Evolutionary conservation across 1,284 basidiomycete genomes (phyloP).

Genomic region (Sporisorium graminicola): DNA sequence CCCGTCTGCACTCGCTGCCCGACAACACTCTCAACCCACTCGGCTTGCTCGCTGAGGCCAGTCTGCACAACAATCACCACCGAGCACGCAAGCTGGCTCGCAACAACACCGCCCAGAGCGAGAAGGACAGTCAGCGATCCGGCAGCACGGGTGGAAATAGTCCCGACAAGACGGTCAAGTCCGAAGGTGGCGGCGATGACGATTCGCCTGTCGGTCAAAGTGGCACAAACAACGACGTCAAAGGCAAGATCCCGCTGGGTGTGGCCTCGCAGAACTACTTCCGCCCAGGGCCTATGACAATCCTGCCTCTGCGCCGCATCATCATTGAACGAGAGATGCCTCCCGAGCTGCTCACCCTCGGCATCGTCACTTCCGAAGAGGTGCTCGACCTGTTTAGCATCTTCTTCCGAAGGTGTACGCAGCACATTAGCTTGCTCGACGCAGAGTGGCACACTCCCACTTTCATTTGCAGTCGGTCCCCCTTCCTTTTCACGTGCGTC

Average conservation of each 20-base stretch:
- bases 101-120: slow-evolving; percentile 34
- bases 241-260: slow-evolving; percentile 73
- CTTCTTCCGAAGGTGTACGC: slow-evolving; percentile 75
- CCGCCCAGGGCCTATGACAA: slow-evolving; percentile 80
- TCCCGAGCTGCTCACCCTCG: slow-evolving; percentile 84
- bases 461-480: slow-evolving; percentile 66
- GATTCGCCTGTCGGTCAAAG: slow-evolving; percentile 11
- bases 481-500: slow-evolving; percentile 73
- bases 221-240: slow-evolving; percentile 5
- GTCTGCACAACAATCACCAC: slow-evolving; percentile 65
- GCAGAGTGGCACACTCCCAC: slow-evolving; percentile 69
- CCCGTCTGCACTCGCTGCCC: slow-evolving; percentile 70
- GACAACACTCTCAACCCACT: slow-evolving; percentile 69
- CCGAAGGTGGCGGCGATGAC: slow-evolving; percentile 35
- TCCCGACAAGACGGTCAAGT: slow-evolving; percentile 41
- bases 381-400: slow-evolving; percentile 91
- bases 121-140: slow-evolving; percentile 42
- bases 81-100: slow-evolving; percentile 36
- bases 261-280: slow-evolving; percentile 93
- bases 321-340: slow-evolving; percentile 88
- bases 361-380: slow-evolving; percentile 81
- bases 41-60: slow-evolving; percentile 69
- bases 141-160: slow-evolving; percentile 39
- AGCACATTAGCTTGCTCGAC: slow-evolving; percentile 63
- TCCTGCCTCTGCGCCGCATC: slow-evolving; percentile 76